phyloP scores from a whole-genome alignment of 1,284 basidiomycete species.

The Termitomyces sp. region DNA sequence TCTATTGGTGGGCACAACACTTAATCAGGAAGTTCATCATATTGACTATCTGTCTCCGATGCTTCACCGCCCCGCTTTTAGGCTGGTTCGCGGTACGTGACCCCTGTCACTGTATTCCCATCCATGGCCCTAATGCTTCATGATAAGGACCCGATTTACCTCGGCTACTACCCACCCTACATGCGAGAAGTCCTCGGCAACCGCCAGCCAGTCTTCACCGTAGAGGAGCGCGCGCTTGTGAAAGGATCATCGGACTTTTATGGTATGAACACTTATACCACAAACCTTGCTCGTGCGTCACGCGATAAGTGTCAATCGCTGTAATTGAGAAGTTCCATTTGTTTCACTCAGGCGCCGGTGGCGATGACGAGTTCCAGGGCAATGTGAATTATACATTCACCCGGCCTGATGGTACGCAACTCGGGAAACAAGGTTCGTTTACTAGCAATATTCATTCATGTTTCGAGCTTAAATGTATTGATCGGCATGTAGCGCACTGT shows the following conservation, averaged over 20 bases:
- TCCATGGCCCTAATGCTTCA: conserved; percentile 6
- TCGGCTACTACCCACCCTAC: conserved; percentile 69
- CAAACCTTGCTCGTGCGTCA: conserved; percentile 60
- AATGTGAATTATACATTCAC: conserved; percentile 65
- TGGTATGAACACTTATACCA: conserved; percentile 77
- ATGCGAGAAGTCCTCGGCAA: conserved; percentile 64
- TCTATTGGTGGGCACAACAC: conserved; percentile 51
- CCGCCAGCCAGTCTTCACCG: conserved; percentile 63
- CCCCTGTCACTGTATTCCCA: background rate
- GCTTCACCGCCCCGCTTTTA: conserved; percentile 23
- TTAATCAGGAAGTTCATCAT: background rate
- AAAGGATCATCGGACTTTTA: conserved; percentile 75
- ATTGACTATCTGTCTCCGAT: conserved; percentile 19
- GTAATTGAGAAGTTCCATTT: background rate
- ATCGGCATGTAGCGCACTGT: conserved; percentile 43
- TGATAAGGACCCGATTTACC: conserved; percentile 63
- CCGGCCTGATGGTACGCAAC: conserved; percentile 61
- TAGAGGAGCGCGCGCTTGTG: conserved; percentile 59
- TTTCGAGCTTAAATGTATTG: background rate
- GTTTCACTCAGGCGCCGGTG: conserved; percentile 45
- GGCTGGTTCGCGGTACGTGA: conserved; percentile 57
- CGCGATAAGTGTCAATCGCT: background rate
- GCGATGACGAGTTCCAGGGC: conserved; percentile 69
- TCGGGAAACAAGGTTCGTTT: conserved; percentile 60
- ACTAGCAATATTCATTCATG: no score